A percentile compares a stretch with the other conserved stretches of the same genome.
phyloP scores from a whole-genome alignment of 1,284 basidiomycete species.

The Trichosporon coremiiforme region DNA sequence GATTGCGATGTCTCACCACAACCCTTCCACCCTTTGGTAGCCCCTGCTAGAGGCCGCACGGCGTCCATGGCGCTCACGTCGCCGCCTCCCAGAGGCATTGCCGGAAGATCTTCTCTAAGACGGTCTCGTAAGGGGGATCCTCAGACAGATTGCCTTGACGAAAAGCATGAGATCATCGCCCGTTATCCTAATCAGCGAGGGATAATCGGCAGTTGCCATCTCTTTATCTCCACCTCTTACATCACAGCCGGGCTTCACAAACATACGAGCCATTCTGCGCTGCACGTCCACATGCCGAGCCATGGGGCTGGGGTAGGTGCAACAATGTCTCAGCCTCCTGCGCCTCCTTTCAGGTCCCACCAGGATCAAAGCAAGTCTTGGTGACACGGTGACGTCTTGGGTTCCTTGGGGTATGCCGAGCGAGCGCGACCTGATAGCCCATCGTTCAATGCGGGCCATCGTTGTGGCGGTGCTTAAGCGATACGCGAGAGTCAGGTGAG shows the following conservation, averaged over 20 bases:
- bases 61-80: not conserved
- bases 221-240: not conserved
- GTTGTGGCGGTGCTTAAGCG: not conserved
- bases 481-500: not conserved
- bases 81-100: not conserved
- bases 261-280: not conserved
- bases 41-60: not conserved
- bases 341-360: not conserved
- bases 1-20: conserved; percentile 4
- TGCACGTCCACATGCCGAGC: conserved; percentile 1
- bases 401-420: not conserved
- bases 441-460: not conserved
- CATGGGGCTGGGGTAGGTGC: not conserved
- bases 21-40: not conserved
- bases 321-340: conserved; percentile 13
- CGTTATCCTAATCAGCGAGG: not conserved
- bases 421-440: not conserved
- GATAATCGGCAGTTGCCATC: not conserved
- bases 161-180: not conserved
- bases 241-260: not conserved
- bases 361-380: not conserved
- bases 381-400: not conserved
- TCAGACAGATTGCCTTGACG: not conserved
- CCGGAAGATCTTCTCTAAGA: not conserved
- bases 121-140: not conserved